Evolutionary conservation across 805 yeast genomes (phyloP), one percentile per base, ranked within the genome.

Genomic region (Candida ponderosae): DNA sequence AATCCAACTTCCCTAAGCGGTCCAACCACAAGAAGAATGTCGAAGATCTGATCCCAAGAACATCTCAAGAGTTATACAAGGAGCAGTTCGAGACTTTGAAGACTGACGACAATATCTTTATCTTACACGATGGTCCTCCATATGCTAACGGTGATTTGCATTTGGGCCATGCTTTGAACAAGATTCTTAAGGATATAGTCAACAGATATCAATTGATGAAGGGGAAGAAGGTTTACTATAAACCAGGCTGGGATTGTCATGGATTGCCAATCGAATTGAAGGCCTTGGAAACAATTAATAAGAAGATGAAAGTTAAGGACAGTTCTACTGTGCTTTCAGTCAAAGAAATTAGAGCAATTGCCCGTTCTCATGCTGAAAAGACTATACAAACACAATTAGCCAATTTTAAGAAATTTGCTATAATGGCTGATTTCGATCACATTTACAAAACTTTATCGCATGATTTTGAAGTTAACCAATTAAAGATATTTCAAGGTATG

Each of bases 191-290:
- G 57, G 99, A 93, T 58, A 77, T 93, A 33, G 75, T 90, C 32
- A 74, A 76, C 44, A 66, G 99, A 36, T 80, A 65, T 47, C 78
- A 86, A 51, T 62, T 89, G 19, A 55, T 79, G 17, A 58, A 66
- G 29, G 84, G 87, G 14, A 69, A 76, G 41, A 68, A 70, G 34
- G 76, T 93, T 4, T 67, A 71, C 36, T 93, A 85, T 51, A 69
- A 70, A 31, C 96, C 97, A 0, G 99, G 99, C 1, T 93, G 98
- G 97, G 99, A 93, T 57, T 93, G 98, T 54, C 99, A 93, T 62
- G 99, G 99, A 0, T 65, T 93, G 29, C 99, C 99, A 1, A 93
- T 93, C 44, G 99, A 93, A 58, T 66, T 86, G 54, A 89, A 88
- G 50, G 95, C 95, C 0, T 58, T 86, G 57, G 72, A 58, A 47